Conservation (phyloP, 148 eudicot genomes). For the Fagopyrum homotropicum region DNA sequence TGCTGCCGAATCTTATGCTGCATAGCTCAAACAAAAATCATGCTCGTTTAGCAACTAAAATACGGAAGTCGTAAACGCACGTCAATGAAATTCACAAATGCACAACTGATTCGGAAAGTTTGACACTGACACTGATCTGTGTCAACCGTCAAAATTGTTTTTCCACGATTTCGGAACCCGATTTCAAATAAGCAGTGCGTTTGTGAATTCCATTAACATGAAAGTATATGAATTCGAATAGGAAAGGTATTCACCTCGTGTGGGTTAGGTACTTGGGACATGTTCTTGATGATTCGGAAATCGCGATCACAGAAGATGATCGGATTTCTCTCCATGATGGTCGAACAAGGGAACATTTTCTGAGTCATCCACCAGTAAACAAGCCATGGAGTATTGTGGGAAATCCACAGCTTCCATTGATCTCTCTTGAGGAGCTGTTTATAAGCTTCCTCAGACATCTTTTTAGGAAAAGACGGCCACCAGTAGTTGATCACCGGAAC, state of each 20-base stretch:
- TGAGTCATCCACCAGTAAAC: slow-evolving; percentile 24
- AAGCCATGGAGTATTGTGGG: slow-evolving; percentile 23
- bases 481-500: slow-evolving; percentile 31
- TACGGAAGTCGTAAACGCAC: too few relatives aligned
- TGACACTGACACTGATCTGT: too few relatives aligned
- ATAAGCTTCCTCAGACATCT: slow-evolving; percentile 3
- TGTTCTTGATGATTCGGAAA: slow-evolving; percentile 7
- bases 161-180: too few relatives aligned
- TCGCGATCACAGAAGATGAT: slow-evolving; percentile 18
- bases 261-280: slow-evolving; percentile 15
- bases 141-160: too few relatives aligned
- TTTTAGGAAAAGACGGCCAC: slow-evolving; percentile 35
- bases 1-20: slow-evolving; percentile 28
- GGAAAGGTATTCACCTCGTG: slow-evolving; percentile 7
- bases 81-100: too few relatives aligned
- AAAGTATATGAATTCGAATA: too few relatives aligned
- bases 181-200: too few relatives aligned
- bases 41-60: too few relatives aligned
- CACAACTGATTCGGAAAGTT: too few relatives aligned
- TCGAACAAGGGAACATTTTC: slow-evolving; percentile 21
- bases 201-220: too few relatives aligned
- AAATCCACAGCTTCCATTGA: slow-evolving; percentile 18
- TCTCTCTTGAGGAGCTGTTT: slow-evolving; percentile 19
- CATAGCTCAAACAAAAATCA: neutral
- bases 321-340: slow-evolving; percentile 23